These are phyloP conservation scores for Stachybotrys echinatus DNA, from an alignment of 2,329 filamentous ascomycete species.

Conservation along the genomic window DNA sequence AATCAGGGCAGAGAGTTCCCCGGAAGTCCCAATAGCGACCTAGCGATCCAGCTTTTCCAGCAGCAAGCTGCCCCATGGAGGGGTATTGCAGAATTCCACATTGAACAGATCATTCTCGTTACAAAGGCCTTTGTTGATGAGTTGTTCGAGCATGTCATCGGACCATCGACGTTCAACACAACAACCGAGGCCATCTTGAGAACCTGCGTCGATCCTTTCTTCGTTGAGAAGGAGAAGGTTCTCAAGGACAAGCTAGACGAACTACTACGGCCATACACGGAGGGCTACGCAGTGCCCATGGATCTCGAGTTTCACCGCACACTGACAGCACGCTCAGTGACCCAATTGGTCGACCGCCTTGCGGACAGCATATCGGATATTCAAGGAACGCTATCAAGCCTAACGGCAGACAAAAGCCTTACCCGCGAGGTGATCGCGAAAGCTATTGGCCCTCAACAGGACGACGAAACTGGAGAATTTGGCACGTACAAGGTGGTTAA, in stretches of 20 bases:
- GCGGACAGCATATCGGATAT: conserved; percentile 8
- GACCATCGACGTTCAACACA: conserved; percentile 17
- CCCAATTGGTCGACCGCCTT: no score
- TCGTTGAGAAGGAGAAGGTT: conserved; percentile 17
- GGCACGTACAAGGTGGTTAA: conserved; percentile 35
- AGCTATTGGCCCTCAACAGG: conserved; percentile 3
- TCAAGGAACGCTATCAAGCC: conserved; percentile 14
- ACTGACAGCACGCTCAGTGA: conserved; percentile 2
- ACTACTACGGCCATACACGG: conserved; percentile 29
- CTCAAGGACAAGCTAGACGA: conserved; percentile 32
- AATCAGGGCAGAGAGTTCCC: conserved; percentile 37
- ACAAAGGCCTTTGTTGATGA: conserved; percentile 31
- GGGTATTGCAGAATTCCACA: conserved; percentile 27
- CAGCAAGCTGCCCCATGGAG: conserved; percentile 32
- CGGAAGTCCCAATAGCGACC: conserved; percentile 26
- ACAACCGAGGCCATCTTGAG: conserved; percentile 16
- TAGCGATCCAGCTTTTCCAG: conserved; percentile 33
- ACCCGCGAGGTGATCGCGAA: conserved; percentile 3
- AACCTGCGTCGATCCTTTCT: conserved; percentile 24
- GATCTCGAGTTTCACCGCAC: conserved; percentile 23
- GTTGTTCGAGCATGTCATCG: conserved; percentile 25
- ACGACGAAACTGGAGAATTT: conserved; percentile 19
- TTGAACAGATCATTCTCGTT: conserved; percentile 21
- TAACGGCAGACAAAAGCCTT: neutral
- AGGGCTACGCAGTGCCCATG: conserved; percentile 18